Evolutionary conservation across 345 rosid genomes (phyloP).

Genomic region (Nasturtium officinale): DNA sequence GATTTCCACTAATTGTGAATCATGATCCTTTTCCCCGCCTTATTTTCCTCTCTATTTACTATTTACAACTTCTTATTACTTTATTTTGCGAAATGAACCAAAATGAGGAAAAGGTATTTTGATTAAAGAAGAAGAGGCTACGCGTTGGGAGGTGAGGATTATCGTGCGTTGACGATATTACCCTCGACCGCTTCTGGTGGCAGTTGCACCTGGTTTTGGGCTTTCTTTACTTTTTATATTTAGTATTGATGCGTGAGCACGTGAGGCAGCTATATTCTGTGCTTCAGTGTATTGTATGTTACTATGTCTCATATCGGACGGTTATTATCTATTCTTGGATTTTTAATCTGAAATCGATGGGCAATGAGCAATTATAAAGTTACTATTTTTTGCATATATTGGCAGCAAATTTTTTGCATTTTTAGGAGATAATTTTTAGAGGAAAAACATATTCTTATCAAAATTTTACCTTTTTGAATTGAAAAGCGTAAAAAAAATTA

Average conservation of each 20-base stretch:
- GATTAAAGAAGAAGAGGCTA: conserved; percentile 18
- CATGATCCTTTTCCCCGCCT: conserved; percentile 42
- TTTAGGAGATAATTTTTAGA: no score
- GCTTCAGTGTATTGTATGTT: conserved; percentile 8
- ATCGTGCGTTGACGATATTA: neutral
- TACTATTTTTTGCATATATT: neutral
- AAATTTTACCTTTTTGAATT: neutral
- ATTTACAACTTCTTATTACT: conserved; percentile 31
- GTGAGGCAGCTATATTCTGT: conserved; percentile 25
- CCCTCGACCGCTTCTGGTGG: conserved; percentile 36
- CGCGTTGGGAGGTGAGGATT: conserved; percentile 28
- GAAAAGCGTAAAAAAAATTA: neutral
- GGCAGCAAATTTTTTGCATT: neutral
- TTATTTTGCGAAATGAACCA: neutral
- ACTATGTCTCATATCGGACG: conserved; percentile 16
- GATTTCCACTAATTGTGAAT: neutral
- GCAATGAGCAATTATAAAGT: neutral
- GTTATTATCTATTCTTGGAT: neutral
- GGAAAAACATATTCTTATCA: neutral
- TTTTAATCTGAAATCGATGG: neutral
- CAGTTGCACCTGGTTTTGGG: conserved; percentile 38
- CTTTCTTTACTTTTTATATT: conserved; percentile 26
- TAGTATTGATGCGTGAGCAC: conserved; percentile 28
- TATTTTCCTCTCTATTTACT: conserved; percentile 35
- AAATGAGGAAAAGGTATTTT: conserved; percentile 31